Conservation (phyloP, 2,329 filamentous ascomycete genomes). For the Camptophora hylomeconis region DNA sequence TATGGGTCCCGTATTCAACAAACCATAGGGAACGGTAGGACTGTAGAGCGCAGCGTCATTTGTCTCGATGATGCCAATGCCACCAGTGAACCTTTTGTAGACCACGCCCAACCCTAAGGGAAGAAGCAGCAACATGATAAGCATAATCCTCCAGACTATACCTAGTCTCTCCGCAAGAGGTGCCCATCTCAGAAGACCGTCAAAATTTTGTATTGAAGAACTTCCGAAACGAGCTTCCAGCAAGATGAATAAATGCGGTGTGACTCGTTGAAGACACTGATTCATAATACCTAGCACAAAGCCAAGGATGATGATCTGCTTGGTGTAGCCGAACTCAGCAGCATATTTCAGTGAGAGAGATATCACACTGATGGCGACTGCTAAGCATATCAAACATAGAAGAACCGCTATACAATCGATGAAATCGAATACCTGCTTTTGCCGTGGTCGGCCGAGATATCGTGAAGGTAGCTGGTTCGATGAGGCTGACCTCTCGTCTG, state of each 20-base stretch:
- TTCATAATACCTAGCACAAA: conserved; percentile 3
- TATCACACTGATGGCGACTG: no score
- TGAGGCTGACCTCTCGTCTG: no score
- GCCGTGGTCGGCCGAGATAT: no score
- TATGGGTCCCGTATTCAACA: no score
- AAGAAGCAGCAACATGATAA: conserved; percentile 1
- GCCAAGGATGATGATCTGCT: conserved; percentile 3
- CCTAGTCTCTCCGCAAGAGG: not conserved
- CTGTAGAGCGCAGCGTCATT: no score
- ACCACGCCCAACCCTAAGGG: conserved; percentile 1
- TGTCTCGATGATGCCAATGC: no score
- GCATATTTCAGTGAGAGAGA: no score
- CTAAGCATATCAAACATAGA: no score
- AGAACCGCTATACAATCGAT: not conserved
- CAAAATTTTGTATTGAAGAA: conserved; percentile 3
- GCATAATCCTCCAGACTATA: conserved; percentile 1
- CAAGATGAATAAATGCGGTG: conserved; percentile 1
- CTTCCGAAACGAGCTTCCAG: conserved; percentile 3
- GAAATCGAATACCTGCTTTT: no score
- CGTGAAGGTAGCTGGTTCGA: no score
- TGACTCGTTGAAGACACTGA: not conserved
- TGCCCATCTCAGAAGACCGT: not conserved
- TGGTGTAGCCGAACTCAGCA: no score
- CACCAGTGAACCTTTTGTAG: conserved; percentile 3
- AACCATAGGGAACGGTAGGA: no score